phyloP scores from a whole-genome alignment of 345 rosid genomes.

The Geranium brycei region DNA sequence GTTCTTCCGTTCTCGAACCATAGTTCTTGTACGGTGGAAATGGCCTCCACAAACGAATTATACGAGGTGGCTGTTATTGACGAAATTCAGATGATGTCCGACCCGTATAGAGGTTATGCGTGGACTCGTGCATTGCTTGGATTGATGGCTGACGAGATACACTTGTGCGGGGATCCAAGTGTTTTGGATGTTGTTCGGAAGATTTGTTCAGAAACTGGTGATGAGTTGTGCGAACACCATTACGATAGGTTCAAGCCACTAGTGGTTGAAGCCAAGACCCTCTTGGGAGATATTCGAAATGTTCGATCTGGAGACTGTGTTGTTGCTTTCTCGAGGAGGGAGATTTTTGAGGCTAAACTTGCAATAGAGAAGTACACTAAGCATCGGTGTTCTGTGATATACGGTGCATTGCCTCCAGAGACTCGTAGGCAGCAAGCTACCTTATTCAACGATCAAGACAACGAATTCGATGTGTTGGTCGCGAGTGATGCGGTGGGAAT shows the following conservation, averaged over 20 bases:
- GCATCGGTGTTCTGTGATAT: slow-evolving; percentile 89
- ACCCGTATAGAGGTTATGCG: slow-evolving; percentile 66
- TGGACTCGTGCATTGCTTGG: slow-evolving; percentile 93
- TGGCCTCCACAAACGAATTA: slow-evolving; percentile 64
- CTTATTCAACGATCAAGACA: slow-evolving; percentile 76
- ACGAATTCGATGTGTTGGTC: slow-evolving; percentile 82
- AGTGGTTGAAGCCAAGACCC: slow-evolving; percentile 81
- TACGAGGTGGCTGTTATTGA: slow-evolving; percentile 89
- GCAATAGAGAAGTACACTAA: slow-evolving; percentile 73
- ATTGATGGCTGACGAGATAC: slow-evolving; percentile 87
- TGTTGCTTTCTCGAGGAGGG: slow-evolving; percentile 89
- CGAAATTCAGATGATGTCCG: slow-evolving; percentile 88
- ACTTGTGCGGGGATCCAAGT: slow-evolving; percentile 92
- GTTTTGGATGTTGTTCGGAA: slow-evolving; percentile 63
- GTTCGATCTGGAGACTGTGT: slow-evolving; percentile 78
- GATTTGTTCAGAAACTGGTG: slow-evolving; percentile 82
- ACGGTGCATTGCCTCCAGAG: slow-evolving; percentile 91
- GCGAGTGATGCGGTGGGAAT: slow-evolving; percentile 97
- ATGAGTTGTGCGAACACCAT: slow-evolving; percentile 67
- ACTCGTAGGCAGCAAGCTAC: slow-evolving; percentile 89
- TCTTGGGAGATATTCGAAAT: slow-evolving; percentile 62
- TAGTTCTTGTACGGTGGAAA: slow-evolving; percentile 83
- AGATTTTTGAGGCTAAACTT: slow-evolving; percentile 82
- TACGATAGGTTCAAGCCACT: slow-evolving; percentile 77
- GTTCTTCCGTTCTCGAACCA: slow-evolving; percentile 67